Evolutionary conservation across 257 asterid species (phyloP).

Genomic region (Gentiana macrophylla): DNA sequence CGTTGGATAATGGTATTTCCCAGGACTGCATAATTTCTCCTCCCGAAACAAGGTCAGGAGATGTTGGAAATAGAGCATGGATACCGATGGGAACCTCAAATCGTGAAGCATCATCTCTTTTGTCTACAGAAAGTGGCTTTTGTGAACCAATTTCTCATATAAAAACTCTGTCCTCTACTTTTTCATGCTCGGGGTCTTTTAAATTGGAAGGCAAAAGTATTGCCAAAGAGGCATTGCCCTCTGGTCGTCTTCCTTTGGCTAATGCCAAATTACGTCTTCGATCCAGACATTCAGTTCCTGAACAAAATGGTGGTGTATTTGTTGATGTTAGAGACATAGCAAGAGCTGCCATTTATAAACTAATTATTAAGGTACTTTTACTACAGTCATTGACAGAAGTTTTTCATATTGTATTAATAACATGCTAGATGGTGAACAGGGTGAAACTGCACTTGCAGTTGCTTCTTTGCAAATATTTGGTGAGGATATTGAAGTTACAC

Average conservation of each 20-base stretch:
- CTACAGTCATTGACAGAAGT: slow-evolving; percentile 11
- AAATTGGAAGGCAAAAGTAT: slow-evolving; percentile 69
- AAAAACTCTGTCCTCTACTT: slow-evolving; percentile 89
- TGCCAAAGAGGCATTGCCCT: slow-evolving; percentile 81
- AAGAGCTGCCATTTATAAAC: slow-evolving; percentile 78
- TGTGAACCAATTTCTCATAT: slow-evolving; percentile 28
- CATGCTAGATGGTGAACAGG: slow-evolving; percentile 33
- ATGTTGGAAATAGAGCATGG: slow-evolving; percentile 51
- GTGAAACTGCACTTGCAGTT: slow-evolving; percentile 82
- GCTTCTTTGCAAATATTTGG: slow-evolving; percentile 94
- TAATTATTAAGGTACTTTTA: slow-evolving; percentile 69
- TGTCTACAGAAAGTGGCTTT: slow-evolving; percentile 43
- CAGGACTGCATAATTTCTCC: slow-evolving; percentile 28
- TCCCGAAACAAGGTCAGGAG: slow-evolving; percentile 29
- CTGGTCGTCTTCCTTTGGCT: slow-evolving; percentile 97
- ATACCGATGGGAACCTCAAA: slow-evolving; percentile 41
- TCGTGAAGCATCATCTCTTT: slow-evolving; percentile 29
- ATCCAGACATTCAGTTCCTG: slow-evolving; percentile 40
- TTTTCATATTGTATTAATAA: slow-evolving; percentile 15
- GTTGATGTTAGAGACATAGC: slow-evolving; percentile 82
- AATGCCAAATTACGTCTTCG: slow-evolving; percentile 90
- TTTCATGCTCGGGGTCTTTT: slow-evolving; percentile 86
- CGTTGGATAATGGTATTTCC: slow-evolving; percentile 35
- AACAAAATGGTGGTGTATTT: slow-evolving; percentile 59
- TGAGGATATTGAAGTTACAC: slow-evolving; percentile 75